phyloP scores from a whole-genome alignment of 176 grass and related monocot genomes.

The Puya raimondii region DNA sequence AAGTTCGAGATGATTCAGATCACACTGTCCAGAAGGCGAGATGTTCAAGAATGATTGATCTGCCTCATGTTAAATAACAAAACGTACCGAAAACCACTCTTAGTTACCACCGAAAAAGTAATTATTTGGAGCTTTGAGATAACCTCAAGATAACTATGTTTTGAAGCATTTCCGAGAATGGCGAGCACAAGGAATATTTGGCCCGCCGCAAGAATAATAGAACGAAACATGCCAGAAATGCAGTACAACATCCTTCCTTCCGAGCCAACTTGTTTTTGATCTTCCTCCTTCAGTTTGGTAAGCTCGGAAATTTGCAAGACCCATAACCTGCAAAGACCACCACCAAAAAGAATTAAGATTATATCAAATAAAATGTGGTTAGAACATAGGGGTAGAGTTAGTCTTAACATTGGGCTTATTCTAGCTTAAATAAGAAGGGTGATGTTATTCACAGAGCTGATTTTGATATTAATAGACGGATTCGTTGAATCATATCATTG shows the following conservation, averaged over 20 bases:
- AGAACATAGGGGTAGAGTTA: no score
- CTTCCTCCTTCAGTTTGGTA: background rate
- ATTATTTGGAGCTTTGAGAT: background rate
- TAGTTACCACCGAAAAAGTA: background rate
- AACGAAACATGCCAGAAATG: background rate
- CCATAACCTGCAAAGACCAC: constrained; percentile 13
- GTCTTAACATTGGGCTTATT: no score
- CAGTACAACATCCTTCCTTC: background rate
- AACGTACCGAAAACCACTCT: background rate
- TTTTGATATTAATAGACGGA: no score
- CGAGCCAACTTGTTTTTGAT: background rate
- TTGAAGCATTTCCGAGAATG: constrained; percentile 1
- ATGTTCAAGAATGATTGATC: no score
- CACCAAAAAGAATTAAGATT: background rate
- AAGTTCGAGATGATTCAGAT: no score
- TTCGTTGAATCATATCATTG: no score
- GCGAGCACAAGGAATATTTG: background rate
- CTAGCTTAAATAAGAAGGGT: no score
- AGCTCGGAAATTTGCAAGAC: constrained; percentile 17
- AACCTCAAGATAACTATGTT: background rate
- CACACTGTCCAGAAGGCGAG: no score
- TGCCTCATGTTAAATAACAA: no score
- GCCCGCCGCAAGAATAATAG: background rate
- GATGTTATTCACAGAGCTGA: no score
- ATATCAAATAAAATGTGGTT: background rate